These are phyloP conservation scores for Sclerotinia minor DNA, from an alignment of 2,329 filamentous ascomycete species.

Conservation along the genomic window DNA sequence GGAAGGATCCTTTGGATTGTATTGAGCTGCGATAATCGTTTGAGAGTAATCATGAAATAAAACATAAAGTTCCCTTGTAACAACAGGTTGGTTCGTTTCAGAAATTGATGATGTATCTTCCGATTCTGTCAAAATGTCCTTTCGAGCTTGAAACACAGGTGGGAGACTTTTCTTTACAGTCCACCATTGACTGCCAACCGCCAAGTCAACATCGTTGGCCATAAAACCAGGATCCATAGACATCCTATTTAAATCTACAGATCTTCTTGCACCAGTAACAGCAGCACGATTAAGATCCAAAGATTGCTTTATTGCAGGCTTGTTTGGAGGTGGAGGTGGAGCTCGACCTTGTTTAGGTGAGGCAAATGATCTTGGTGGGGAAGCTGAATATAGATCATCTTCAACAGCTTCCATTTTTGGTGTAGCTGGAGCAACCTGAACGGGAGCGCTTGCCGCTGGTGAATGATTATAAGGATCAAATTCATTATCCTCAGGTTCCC, in stretches of 20 bases:
- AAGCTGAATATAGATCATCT: slow-evolving; percentile 42
- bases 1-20: slow-evolving; percentile 70
- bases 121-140: slow-evolving; percentile 78
- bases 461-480: slow-evolving; percentile 67
- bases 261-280: slow-evolving; percentile 47
- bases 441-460: slow-evolving; percentile 30
- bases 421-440: slow-evolving; percentile 27
- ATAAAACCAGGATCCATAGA: slow-evolving; percentile 80
- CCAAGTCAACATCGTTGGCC: slow-evolving; percentile 82
- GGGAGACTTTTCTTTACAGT: slow-evolving; percentile 75
- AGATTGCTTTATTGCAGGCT: slow-evolving; percentile 55
- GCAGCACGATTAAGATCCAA: slow-evolving; percentile 60
- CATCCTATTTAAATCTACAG: slow-evolving; percentile 71
- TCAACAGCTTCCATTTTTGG: slow-evolving; percentile 33
- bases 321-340: slow-evolving; percentile 48
- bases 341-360: slow-evolving; percentile 44
- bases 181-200: slow-evolving; percentile 80
- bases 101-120: slow-evolving; percentile 73
- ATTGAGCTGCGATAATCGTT: slow-evolving; percentile 79
- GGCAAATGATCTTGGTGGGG: slow-evolving; percentile 40
- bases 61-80: slow-evolving; percentile 82
- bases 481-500: slow-evolving; percentile 66
- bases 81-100: slow-evolving; percentile 66
- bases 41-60: slow-evolving; percentile 96
- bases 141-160: slow-evolving; percentile 76